A percentile compares a stretch with the other conserved stretches of the same genome.
These are phyloP conservation scores for Lasiosphaeris hirsuta DNA, from an alignment of 495 filamentous ascomycete species.

Conservation along the genomic window DNA sequence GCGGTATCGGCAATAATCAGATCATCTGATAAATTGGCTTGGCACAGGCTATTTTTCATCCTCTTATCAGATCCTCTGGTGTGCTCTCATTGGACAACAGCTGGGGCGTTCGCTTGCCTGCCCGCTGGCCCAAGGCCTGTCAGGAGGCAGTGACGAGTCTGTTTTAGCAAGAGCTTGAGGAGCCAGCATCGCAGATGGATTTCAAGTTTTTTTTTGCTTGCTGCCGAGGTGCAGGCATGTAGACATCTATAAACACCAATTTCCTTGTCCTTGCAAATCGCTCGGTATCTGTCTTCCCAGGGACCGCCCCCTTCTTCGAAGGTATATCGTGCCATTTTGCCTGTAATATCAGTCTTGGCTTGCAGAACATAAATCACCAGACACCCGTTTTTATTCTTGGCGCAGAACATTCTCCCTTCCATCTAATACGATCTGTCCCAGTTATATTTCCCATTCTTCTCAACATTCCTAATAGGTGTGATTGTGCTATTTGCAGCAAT, in stretches of 20 bases:
- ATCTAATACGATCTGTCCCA: no score
- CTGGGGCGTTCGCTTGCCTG: neutral
- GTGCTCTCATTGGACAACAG: neutral
- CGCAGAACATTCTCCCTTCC: neutral
- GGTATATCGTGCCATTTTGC: neutral
- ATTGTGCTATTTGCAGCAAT: neutral
- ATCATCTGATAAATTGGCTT: constrained; percentile 30
- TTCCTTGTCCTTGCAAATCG: no score
- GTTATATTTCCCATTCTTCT: neutral
- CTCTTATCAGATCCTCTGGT: constrained; percentile 1
- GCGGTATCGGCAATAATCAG: constrained; percentile 13
- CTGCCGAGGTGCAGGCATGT: no score
- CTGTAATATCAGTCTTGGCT: constrained; percentile 6
- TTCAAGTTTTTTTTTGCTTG: no score
- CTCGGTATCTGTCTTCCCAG: no score
- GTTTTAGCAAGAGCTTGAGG: no score
- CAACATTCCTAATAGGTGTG: neutral
- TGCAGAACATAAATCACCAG: neutral
- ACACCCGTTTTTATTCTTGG: neutral
- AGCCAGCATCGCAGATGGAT: no score
- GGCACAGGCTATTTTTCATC: constrained; percentile 1
- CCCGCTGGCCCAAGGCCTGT: no score
- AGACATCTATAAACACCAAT: no score
- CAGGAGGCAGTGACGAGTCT: no score
- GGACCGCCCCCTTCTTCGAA: neutral